phyloP scores from a whole-genome alignment of 495 filamentous ascomycete species.

The Daldinia vernicosa region DNA sequence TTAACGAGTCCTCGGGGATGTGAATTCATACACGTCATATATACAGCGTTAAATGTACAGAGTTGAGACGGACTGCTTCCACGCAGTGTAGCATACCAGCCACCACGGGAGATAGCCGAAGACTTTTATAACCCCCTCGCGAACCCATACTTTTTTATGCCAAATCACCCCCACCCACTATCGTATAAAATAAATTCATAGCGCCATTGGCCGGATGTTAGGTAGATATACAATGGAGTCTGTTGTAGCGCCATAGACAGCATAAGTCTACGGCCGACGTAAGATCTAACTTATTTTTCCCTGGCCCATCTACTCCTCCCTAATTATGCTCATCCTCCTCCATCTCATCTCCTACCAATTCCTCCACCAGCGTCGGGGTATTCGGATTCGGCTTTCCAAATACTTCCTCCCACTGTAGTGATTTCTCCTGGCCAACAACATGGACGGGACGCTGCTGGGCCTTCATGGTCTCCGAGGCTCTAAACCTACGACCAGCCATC shows the following conservation, averaged over 20 bases:
- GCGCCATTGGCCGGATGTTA: constrained; percentile 11
- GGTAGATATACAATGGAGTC: constrained; percentile 11
- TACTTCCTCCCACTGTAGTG: constrained; percentile 42
- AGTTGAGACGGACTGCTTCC: constrained; percentile 23
- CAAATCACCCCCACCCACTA: background rate
- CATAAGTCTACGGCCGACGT: background rate
- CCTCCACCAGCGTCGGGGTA: background rate
- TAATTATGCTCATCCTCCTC: background rate
- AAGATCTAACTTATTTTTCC: background rate
- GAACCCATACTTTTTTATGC: constrained; percentile 2
- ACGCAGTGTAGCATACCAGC: background rate
- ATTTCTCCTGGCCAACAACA: constrained; percentile 40
- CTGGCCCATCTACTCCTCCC: background rate
- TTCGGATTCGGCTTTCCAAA: constrained; percentile 32
- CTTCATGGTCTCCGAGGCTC: constrained; percentile 32
- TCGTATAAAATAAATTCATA: constrained; percentile 5
- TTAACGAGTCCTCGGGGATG: background rate
- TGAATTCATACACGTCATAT: background rate
- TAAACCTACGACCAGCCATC: constrained; percentile 39
- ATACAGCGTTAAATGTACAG: constrained; percentile 21
- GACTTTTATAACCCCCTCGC: background rate
- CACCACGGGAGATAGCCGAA: background rate
- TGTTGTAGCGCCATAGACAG: background rate
- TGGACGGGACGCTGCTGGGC: constrained; percentile 42
- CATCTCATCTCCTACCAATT: background rate